Percentiles rank a stretch among this genome's conserved stretches.
phyloP scores from a whole-genome alignment of 495 filamentous ascomycete genomes.

The Pseudevernia furfuracea region DNA sequence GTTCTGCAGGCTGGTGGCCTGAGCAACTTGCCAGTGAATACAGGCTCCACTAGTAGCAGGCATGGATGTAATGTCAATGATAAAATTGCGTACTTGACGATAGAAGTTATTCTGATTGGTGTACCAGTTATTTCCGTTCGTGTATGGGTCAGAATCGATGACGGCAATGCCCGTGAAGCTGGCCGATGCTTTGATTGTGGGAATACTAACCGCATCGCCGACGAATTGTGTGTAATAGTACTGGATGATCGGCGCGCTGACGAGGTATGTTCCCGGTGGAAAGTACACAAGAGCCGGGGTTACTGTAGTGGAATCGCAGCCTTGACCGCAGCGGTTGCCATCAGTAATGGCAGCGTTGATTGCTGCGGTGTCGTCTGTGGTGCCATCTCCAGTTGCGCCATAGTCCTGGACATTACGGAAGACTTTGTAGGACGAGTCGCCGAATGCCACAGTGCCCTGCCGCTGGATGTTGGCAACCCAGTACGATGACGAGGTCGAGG shows the following conservation, averaged over 20 bases:
- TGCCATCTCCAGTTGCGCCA: slow-evolving; percentile 69
- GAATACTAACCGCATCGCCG: slow-evolving; percentile 61
- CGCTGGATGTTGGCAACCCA: slow-evolving; percentile 71
- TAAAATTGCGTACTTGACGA: slow-evolving; percentile 89
- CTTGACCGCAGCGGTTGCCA: slow-evolving; percentile 66
- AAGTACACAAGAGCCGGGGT: slow-evolving; percentile 74
- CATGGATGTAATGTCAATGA: slow-evolving; percentile 74
- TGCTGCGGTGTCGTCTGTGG: slow-evolving; percentile 78
- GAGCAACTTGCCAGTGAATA: slow-evolving; percentile 97
- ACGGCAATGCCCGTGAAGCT: slow-evolving; percentile 78
- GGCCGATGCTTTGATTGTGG: slow-evolving; percentile 67
- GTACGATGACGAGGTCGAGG: slow-evolving; percentile 40
- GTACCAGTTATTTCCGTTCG: slow-evolving; percentile 61
- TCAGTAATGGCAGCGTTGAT: slow-evolving; percentile 78
- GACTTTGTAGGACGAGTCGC: slow-evolving; percentile 55
- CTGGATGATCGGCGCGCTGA: slow-evolving; percentile 60
- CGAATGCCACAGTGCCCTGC: slow-evolving; percentile 62
- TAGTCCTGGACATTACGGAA: slow-evolving; percentile 86
- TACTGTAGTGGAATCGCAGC: slow-evolving; percentile 75
- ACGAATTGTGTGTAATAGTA: slow-evolving; percentile 78
- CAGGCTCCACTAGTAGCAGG: slow-evolving; percentile 58
- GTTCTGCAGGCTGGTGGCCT: slow-evolving; percentile 88
- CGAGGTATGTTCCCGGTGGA: slow-evolving; percentile 67
- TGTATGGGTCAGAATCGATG: slow-evolving; percentile 85
- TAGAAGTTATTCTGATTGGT: slow-evolving; percentile 99